These are phyloP conservation scores for Craterostigma plantagineum DNA, from an alignment of 257 asterid species.

Conservation along the genomic window DNA sequence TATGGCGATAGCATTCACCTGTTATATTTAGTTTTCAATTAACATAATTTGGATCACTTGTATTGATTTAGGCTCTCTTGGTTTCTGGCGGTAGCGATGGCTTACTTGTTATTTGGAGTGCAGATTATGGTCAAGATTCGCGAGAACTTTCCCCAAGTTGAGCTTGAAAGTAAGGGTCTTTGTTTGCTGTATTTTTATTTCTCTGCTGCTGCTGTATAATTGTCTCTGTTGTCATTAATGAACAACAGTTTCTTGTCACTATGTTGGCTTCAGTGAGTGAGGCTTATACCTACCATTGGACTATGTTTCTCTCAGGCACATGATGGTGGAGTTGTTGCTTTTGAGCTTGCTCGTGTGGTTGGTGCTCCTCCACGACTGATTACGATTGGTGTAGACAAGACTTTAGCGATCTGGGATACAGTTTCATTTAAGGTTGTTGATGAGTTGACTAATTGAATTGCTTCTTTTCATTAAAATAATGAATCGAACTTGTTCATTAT, in stretches of 20 bases:
- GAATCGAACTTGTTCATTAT: slow-evolving; percentile 3
- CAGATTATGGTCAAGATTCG: slow-evolving; percentile 87
- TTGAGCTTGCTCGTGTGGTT: slow-evolving; percentile 82
- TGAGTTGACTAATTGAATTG: slow-evolving; percentile 8
- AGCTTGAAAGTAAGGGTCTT: slow-evolving; percentile 54
- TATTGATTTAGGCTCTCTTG: slow-evolving; percentile 49
- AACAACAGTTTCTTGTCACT: no score
- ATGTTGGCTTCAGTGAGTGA: no score
- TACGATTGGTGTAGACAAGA: slow-evolving; percentile 94
- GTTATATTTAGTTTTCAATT: no score
- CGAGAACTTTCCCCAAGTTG: slow-evolving; percentile 86
- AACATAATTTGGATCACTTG: background rate
- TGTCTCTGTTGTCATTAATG: no score
- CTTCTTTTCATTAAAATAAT: slow-evolving; percentile 6
- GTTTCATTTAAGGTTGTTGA: slow-evolving; percentile 65
- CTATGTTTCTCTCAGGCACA: slow-evolving; percentile 50
- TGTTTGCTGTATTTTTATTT: no score
- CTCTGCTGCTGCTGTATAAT: no score
- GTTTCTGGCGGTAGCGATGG: slow-evolving; percentile 99
- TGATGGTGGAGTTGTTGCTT: slow-evolving; percentile 88
- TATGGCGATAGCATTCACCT: no score
- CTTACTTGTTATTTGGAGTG: slow-evolving; percentile 91
- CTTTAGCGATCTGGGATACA: slow-evolving; percentile 96
- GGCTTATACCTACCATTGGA: no score
- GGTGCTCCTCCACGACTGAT: slow-evolving; percentile 91